Base-by-base conservation (phyloP, 2,329 filamentous ascomycete genomes). In the Alternaria angustiovoidea region DNA sequence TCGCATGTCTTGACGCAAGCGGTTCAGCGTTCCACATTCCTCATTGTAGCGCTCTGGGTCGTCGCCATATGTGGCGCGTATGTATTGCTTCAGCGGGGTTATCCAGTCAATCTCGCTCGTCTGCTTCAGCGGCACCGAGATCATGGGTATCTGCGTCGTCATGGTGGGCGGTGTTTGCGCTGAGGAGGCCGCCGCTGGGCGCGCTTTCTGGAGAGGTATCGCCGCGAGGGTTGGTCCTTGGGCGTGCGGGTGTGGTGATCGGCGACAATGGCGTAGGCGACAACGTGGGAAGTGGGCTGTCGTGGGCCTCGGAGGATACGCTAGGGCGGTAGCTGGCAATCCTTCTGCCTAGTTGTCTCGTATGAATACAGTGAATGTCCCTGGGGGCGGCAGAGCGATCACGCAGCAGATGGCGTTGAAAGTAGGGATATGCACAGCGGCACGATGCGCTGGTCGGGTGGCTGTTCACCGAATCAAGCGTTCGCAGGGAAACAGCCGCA, bases 51-150 rank as follows among this genome's bases (percentile, higher is more conserved):
- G 89, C 79, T 99, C 95, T 28, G 95, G 94, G 77, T 98, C 94
- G 80, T 99, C 95, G 78, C 94, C 94, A 78, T 99, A 97, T 24
- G 91, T 96, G 71, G 93, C 87, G 68, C 93, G 88, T 73, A 99
- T 99, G 83, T 98, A 97, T 66, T 86, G 84, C 83, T 98, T 98
- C 69, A 99, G 86, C 48, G 95, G 95, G 48, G 87, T 85, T 67
- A 98, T 86, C 95, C 95, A 99, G 86, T 99, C 95, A 78, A 99
- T 96, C 84, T 99, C 95, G 85, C 94, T 97, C 67, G 95, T 99
- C 79, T 89, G 87, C 81, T 90, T 98, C 74, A 97, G 87, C 77
- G 94, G 94, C 86, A 90, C 90, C 72, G 93, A 96, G 72, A 98
- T 90, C 94, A 98, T 98, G 64, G 94, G 94, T 69, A 93, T 89